A percentile compares a stretch with the other conserved stretches of the same genome.
Evolutionary conservation across 768 basidiomycete species (phyloP).

Genomic region (Calocybe indica): DNA sequence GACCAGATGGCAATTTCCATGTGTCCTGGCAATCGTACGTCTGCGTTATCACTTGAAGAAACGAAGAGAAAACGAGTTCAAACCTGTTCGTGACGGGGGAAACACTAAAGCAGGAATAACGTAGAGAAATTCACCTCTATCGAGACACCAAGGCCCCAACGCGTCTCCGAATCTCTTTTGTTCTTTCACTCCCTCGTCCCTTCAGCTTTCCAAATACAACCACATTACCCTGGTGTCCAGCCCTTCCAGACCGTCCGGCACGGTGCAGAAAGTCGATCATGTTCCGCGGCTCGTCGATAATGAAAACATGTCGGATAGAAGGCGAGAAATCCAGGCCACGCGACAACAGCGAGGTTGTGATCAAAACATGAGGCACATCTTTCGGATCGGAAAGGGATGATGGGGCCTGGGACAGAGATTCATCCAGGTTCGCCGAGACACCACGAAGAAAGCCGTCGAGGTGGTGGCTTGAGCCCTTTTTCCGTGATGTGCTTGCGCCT

Average conservation of each 20-base stretch:
- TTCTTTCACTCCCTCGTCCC: conserved; percentile 53
- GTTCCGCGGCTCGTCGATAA: conserved; percentile 83
- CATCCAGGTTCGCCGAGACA: conserved; percentile 10
- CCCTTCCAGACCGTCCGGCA: conserved; percentile 78
- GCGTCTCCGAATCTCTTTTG: conserved; percentile 45
- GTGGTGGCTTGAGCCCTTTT: conserved; percentile 68
- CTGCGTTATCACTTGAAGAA: too few species aligned
- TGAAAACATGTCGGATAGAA: conserved; percentile 73
- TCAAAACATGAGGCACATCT: conserved; percentile 56
- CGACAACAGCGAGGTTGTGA: conserved; percentile 88
- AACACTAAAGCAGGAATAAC: too few species aligned
- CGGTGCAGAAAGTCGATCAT: conserved; percentile 91
- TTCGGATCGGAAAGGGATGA: conserved; percentile 18
- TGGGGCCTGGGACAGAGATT: conserved; percentile 3
- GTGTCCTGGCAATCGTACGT: too few species aligned
- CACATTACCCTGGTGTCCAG: conserved; percentile 64
- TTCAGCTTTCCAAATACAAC: conserved; percentile 70
- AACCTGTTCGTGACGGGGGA: too few species aligned
- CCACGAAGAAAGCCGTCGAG: conserved; percentile 66
- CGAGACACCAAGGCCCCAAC: conserved; percentile 32
- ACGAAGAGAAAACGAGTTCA: too few species aligned
- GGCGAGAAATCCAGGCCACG: conserved; percentile 87
- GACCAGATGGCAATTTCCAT: too few species aligned
- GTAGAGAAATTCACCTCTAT: too few species aligned
- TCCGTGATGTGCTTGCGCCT: conserved; percentile 49